Percentiles rank a stretch among this genome's conserved stretches.
Evolutionary conservation across 176 grass and related monocot genomes (phyloP).

Genomic region (Coix lacrymajobi): DNA sequence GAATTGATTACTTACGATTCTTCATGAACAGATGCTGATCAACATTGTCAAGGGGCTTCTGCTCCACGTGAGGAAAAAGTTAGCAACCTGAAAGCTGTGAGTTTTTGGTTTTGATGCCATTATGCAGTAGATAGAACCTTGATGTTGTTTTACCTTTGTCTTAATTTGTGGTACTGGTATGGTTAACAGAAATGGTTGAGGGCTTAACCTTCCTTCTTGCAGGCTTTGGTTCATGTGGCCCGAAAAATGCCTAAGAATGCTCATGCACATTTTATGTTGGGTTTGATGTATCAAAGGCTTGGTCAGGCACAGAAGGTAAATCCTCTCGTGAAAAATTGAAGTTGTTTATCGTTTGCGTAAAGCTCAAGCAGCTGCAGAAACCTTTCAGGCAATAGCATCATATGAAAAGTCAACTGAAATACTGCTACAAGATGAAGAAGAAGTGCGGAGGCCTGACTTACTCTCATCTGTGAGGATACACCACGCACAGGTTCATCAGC

Average conservation of each 20-base stretch:
- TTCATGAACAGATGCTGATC: slow-evolving; percentile 69
- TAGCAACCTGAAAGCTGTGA: slow-evolving; percentile 89
- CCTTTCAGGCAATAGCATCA: slow-evolving; percentile 59
- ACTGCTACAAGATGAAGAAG: slow-evolving; percentile 86
- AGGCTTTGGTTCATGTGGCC: slow-evolving; percentile 91
- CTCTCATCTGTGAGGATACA: slow-evolving; percentile 89
- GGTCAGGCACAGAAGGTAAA: slow-evolving; percentile 96
- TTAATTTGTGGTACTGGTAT: neutral
- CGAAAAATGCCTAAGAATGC: slow-evolving; percentile 95
- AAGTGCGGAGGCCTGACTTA: slow-evolving; percentile 79
- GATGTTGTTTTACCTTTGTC: neutral
- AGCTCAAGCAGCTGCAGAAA: slow-evolving; percentile 29
- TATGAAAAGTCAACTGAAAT: slow-evolving; percentile 97
- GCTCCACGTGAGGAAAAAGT: slow-evolving; percentile 90
- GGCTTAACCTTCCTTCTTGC: slow-evolving; percentile 22
- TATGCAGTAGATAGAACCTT: neutral
- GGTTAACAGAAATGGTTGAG: neutral
- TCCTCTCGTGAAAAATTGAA: slow-evolving; percentile 22
- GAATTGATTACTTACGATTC: slow-evolving; percentile 15
- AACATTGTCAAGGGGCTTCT: slow-evolving; percentile 76
- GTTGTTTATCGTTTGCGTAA: slow-evolving; percentile 14
- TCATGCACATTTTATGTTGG: slow-evolving; percentile 92
- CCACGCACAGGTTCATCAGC: slow-evolving; percentile 78
- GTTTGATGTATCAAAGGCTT: slow-evolving; percentile 98
- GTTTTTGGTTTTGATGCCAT: slow-evolving; percentile 28